Base-by-base conservation (phyloP, 305 asterid species). In the Ajuga reptans region DNA sequence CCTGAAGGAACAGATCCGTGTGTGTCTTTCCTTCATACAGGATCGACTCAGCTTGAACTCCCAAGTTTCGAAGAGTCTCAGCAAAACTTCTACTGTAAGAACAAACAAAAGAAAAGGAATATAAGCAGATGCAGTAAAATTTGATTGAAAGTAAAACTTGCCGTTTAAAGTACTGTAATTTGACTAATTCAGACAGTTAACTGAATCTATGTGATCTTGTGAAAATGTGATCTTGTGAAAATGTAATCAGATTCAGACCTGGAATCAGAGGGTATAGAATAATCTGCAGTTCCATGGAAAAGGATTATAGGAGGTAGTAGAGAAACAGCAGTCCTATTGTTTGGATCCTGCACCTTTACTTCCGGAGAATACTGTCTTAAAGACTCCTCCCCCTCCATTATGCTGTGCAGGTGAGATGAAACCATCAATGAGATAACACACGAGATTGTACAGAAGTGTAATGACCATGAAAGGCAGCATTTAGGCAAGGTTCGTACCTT, bases 301-400 rank as follows among this genome's bases (percentile, higher is more conserved):
- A 94, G 99, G 68, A 82, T 72, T 49, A 83, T 75, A 33, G 95
- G 95, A 72, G 99, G 99, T 53, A 94, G 81, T 53, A 91, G 80
- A 68, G 92, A 74, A 76, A 81, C 86, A 42, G 90, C 97, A 73
- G 64, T 77, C 71, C 81, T 65, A 67, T 67, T 54, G 69, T 69
- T 78, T 15, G 96, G 91, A 33, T 91, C 99, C 68, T 85, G 89
- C 18, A 80, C 93, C 80, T 72, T 18, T 61, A 91, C 50, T 82
- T 94, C 99, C 3, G 99, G 99, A 52, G 97, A 94, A 78, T 85
- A 87, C 75, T 78, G 71, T 14, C 71, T 69, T 71, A 94, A 81
- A 27, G 91, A 86, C 73, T 87, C 91, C 78, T 94, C 97, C 55
- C 99, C 99, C 74, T 89, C 99, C 99, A 94, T 94, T 80, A 94